A percentile compares a stretch with the other conserved stretches of the same genome.
phyloP scores from a whole-genome alignment of 2,329 filamentous ascomycete genomes.

The Ploettnerulaceae sp. region DNA sequence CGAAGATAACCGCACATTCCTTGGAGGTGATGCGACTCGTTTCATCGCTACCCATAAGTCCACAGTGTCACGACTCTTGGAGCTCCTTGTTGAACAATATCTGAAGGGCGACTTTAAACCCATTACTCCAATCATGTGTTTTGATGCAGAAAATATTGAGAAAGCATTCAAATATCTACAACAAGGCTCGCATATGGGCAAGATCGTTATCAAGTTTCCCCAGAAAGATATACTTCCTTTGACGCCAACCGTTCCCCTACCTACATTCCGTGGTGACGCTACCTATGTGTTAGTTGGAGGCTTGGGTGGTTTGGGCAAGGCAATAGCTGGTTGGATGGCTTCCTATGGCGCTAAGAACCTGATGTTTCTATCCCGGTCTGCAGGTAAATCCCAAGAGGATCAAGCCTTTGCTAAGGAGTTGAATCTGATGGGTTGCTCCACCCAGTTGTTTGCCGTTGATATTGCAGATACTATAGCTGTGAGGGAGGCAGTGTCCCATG shows the following conservation, averaged over 20 bases:
- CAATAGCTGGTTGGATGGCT: slow-evolving; percentile 21
- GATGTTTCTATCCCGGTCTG: slow-evolving; percentile 28
- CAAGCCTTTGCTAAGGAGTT: neutral
- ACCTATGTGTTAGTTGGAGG: slow-evolving; percentile 31
- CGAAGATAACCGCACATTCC: too few species aligned
- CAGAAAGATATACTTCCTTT: neutral
- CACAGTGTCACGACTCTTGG: too few species aligned
- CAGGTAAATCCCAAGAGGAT: neutral
- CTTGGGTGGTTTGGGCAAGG: slow-evolving; percentile 28
- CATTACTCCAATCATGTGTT: too few species aligned
- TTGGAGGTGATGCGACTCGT: too few species aligned
- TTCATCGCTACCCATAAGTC: too few species aligned
- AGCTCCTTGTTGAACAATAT: too few species aligned
- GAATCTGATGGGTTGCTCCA: too few species aligned
- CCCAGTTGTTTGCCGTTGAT: too few species aligned
- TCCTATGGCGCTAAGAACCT: slow-evolving; percentile 26
- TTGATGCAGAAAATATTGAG: slow-evolving; percentile 1
- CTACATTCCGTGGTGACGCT: slow-evolving; percentile 5
- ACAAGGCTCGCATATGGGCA: slow-evolving; percentile 13
- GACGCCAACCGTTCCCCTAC: neutral
- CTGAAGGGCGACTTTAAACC: too few species aligned
- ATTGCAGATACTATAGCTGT: too few species aligned
- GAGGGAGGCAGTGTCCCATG: neutral
- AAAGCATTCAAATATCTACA: slow-evolving; percentile 14
- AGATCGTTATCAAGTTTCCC: slow-evolving; percentile 1